Conservation (phyloP, 1,284 basidiomycete genomes). For the Afroboletus lepidellus region DNA sequence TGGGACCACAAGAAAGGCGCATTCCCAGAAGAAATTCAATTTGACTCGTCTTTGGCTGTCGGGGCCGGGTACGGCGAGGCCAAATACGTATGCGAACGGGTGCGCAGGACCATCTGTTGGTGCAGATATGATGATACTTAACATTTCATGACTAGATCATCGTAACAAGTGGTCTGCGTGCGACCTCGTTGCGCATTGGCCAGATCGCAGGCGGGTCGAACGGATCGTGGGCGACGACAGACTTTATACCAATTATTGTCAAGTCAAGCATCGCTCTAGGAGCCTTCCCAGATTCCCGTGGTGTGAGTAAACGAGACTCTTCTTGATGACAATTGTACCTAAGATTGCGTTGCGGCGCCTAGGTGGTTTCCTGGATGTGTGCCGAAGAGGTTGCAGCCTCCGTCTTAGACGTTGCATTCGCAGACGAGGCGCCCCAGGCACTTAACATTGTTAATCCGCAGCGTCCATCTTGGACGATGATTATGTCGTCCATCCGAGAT, state of each 20-base stretch:
- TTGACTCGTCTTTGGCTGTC: slow-evolving; percentile 20
- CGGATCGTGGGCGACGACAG: slow-evolving; percentile 14
- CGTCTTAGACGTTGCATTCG: background rate
- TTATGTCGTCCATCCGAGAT: background rate
- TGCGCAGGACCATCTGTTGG: slow-evolving; percentile 7
- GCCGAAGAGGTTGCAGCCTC: background rate
- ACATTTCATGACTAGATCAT: slow-evolving; percentile 21
- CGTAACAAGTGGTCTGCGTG: slow-evolving; percentile 18
- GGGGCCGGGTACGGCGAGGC: slow-evolving; percentile 34
- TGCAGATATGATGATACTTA: background rate
- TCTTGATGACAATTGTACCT: too few species aligned
- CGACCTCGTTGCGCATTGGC: slow-evolving; percentile 29
- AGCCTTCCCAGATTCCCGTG: slow-evolving; percentile 24
- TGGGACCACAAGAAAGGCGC: slow-evolving; percentile 24
- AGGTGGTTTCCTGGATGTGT: background rate
- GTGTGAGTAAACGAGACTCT: background rate
- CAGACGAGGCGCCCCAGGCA: background rate
- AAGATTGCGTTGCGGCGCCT: background rate
- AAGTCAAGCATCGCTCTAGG: slow-evolving; percentile 27
- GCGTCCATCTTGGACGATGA: background rate
- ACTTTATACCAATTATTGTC: slow-evolving; percentile 32
- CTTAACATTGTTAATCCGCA: background rate
- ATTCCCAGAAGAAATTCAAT: slow-evolving; percentile 33
- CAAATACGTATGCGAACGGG: slow-evolving; percentile 39
- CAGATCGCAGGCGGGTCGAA: slow-evolving; percentile 28